These are phyloP conservation scores for Nicotiana tabacum DNA, from an alignment of 257 asterid genomes.

Conservation along the genomic window DNA sequence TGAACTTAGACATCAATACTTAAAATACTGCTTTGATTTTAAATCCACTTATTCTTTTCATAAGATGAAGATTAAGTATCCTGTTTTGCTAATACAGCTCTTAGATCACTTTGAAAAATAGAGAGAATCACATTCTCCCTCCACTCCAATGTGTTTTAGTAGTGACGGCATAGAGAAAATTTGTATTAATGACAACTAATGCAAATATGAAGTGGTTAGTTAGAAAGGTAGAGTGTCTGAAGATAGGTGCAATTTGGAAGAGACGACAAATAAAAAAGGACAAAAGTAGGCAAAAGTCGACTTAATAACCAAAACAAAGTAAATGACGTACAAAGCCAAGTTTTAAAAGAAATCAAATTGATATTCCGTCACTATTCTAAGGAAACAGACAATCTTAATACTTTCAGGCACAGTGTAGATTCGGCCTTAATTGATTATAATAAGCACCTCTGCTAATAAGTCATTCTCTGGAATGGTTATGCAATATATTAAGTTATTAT, in stretches of 20 bases:
- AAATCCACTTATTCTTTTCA: not conserved
- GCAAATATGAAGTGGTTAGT: not conserved
- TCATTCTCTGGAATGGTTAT: not conserved
- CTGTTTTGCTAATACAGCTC: not conserved
- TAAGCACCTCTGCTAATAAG: not conserved
- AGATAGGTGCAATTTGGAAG: not conserved
- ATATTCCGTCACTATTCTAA: not conserved
- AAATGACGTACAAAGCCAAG: not conserved
- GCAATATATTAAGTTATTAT: not conserved
- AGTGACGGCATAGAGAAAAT: not conserved
- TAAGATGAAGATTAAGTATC: not conserved
- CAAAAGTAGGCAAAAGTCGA: conserved; percentile 15
- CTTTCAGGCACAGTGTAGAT: not conserved
- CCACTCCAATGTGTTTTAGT: not conserved
- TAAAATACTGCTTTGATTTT: not conserved
- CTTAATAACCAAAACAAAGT: conserved; percentile 9
- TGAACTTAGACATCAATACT: not conserved
- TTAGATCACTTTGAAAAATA: not conserved
- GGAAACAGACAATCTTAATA: not conserved
- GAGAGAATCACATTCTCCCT: not conserved
- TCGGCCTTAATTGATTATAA: not conserved
- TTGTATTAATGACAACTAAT: not conserved
- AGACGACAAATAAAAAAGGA: conserved; percentile 8
- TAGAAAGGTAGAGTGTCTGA: not conserved
- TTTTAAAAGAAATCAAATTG: not conserved